Evolutionary conservation across 2,329 filamentous ascomycete species (phyloP), one percentile per base, ranked within the genome.

Genomic region (Apiospora koreana): DNA sequence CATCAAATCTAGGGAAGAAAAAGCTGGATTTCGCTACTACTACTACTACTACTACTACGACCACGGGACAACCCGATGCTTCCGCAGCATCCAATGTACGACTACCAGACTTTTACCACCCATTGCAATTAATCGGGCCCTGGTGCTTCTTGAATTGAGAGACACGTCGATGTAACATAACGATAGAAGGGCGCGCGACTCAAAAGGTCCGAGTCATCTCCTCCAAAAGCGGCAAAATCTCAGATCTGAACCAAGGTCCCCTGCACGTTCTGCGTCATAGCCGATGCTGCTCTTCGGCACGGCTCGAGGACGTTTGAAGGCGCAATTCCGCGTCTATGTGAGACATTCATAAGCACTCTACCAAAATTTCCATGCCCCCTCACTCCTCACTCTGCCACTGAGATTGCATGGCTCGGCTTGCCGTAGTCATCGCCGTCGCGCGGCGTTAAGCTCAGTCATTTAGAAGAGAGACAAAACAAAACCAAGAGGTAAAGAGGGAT

Each of bases 271-370:
- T 35, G 50, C 65, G 45, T 66, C 65, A 66, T 48, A 70, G 65
- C 69, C 69, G 69, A 70, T 48, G 38, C 35, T 69, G 50, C 35
- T 62, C 48, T 68, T 68, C 67, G 67, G 67, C 41, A 64, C 67
- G 67, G 67, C 67, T 62, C 67, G 67, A 69, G 38, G 67, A 43
- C 67, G 67, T 69, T 42, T 69, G 48, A 64, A 69, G 38, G 48
- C 38, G 41, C 46, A 69, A 64, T 23, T 66, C 64, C 43, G 66
- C 66, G 66, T 54, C 45, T 68, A 68, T 48, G 66, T 68, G 66
- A 68, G 66, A 68, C 66, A 68, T 50, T 48, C 16, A 62, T 62
- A 38, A 62, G 31, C 54, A 62, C n/a, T 4, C 18, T 38, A 62
- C 54, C 54, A 21, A 38, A n/a, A n/a, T n/a, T 35, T 21, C 31